A percentile compares a stretch with the other conserved stretches of the same genome.
Conservation (phyloP, 306 rosid genomes). For the Castanospermum australe region DNA sequence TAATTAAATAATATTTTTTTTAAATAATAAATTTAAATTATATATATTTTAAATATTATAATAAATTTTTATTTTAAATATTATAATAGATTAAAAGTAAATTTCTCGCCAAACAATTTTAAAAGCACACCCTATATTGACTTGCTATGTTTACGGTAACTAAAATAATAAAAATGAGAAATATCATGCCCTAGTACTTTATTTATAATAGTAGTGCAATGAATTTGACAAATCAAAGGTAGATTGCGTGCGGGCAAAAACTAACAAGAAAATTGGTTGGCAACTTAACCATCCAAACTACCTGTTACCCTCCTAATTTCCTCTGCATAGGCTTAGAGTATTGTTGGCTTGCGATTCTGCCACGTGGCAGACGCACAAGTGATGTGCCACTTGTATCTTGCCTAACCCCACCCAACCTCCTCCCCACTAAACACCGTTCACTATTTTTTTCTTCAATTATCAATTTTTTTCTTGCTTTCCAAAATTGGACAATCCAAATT, state of each 20-base stretch:
- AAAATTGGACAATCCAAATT: constrained; percentile 1
- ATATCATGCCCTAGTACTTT: not conserved
- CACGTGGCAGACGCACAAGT: constrained; percentile 37
- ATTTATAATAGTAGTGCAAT: not conserved
- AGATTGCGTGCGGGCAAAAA: constrained; percentile 48
- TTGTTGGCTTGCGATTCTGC: not conserved
- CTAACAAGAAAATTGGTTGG: constrained; percentile 28
- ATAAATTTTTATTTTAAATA: too few species aligned
- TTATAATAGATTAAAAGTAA: too few species aligned
- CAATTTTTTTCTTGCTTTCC: not conserved
- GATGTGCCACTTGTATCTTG: constrained; percentile 22
- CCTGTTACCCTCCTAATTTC: not conserved
- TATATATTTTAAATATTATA: too few species aligned
- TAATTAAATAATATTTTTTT: too few species aligned
- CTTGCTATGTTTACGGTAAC: not conserved
- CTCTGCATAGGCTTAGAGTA: not conserved
- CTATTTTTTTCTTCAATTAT: not conserved
- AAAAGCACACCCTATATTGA: too few species aligned
- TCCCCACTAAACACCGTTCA: too few species aligned
- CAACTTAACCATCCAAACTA: constrained; percentile 32
- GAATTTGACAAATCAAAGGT: not conserved
- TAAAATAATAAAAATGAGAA: not conserved
- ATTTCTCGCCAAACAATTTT: too few species aligned
- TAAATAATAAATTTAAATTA: too few species aligned
- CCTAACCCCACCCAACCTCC: constrained; percentile 40